Base-by-base conservation (phyloP, 257 asterid genomes). In the Rubia yunnanensis region DNA sequence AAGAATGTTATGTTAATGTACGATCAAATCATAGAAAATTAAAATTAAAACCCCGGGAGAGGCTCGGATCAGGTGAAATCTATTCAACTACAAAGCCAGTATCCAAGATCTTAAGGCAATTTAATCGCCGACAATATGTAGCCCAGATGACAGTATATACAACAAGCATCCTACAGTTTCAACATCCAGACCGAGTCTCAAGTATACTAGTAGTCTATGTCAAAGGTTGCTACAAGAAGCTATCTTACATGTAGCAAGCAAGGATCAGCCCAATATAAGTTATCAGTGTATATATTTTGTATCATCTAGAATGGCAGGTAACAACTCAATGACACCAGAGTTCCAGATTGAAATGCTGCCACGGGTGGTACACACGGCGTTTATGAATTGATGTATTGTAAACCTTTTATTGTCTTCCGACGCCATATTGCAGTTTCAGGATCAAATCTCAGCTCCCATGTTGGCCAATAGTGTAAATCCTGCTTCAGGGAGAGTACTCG, bases 401-500 rank as follows among this genome's bases (percentile, higher is more conserved):
- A 77, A 53, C 92, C 73, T 72, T 89, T 88, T 66, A 92, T 92
- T 41, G 80, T 80, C 61, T 76, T 83, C 54, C 99, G 88, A 39
- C 84, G 77, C 99, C 99, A 92, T 69, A 77, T 76, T 23, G 96
- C 91, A 67, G 89, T 83, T 71, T 82, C 88, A 8, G 94, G 95
- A 62, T 89, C 96, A 68, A 87, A 92, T 57, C 89, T 79, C 73
- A 92, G 77, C 75, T 89, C 99, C 99, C 99, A 92, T 31, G 97
- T 75, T 39, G 99, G 96, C 99, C 99, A 92, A 78, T 92, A 92
- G 72, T 92, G 99, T 73, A 92, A 78, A 83, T 92, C 99, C 79
- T 92, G 99, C 86, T 89, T 92, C 80, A 92, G 69, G 27, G 99
- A 82, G 30, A 92, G 86, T 59, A 89, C 97, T 35, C 94, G 85